Base-by-base conservation (phyloP, 192 early-diverging fungal genomes). In the Entophlyctis luteolus region DNA sequence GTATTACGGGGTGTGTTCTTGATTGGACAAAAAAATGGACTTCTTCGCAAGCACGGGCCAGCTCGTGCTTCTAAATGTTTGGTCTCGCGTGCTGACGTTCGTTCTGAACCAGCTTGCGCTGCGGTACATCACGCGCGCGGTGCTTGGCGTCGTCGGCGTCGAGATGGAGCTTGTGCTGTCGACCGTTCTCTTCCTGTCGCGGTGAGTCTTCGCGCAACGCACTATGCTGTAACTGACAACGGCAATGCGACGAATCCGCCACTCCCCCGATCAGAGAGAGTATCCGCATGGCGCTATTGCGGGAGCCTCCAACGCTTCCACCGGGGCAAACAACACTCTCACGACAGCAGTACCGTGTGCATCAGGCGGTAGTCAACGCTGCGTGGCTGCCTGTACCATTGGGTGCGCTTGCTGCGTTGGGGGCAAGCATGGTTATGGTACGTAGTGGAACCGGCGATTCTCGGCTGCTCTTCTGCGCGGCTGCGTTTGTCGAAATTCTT, bases 111-210 rank as follows among this genome's bases (percentile, higher is more conserved):
- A 90, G 55, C 70, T 91, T 46, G 79, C 93, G 0, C 70, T 91
- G 25, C 86, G 88, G 18, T 84, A 83, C 53, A 86, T 90, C 6
- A 81, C 87, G 8, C 81, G 87, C 12, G 72, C 83, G 27, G 87
- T 89, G 8, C 83, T 96, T 45, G 94, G 95, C 0, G 81, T 94
- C 5, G 92, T 91, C 0, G 86, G 87, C 1, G 32, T 70, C 10
- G 88, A 89, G 36, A 76, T 96, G 29, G 93, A 98, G 75, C 81
- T 98, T 14, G 71, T 95, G 16, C 80, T 90, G 6, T 86, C 91
- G n/a, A 93, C 94, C 0, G 88, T 97, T 23, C 73, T 97, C 36
- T 97, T 99, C 78, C 76, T 99, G 12, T 94, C 93, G 1, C 77
- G 96, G 28, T 63, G 20, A n/a, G n/a, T n/a, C n/a, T n/a, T n/a